Conservation (phyloP, 2,329 filamentous ascomycete species). For the Xylariaceae sp. region DNA sequence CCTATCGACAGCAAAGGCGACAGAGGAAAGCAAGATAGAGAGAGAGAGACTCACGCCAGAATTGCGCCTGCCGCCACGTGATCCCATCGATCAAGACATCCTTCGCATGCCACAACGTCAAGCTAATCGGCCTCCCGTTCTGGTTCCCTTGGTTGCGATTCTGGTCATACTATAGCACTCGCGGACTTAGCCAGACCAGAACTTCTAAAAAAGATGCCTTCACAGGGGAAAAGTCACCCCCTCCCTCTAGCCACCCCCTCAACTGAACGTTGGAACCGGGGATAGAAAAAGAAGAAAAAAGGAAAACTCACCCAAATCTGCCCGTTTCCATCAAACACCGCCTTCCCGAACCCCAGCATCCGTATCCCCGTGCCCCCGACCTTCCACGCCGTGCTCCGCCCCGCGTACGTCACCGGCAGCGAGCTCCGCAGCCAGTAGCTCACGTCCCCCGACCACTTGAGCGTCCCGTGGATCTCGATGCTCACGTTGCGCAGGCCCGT, state of each 20-base stretch:
- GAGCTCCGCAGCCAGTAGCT: slow-evolving; percentile 46
- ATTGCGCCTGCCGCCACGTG: slow-evolving; percentile 41
- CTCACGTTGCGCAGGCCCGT: slow-evolving; percentile 40
- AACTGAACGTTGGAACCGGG: too few relatives aligned
- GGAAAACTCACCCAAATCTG: slow-evolving; percentile 43
- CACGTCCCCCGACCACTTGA: slow-evolving; percentile 36
- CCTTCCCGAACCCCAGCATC: slow-evolving; percentile 44
- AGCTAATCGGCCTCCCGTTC: slow-evolving; percentile 36
- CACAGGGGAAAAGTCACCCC: too few relatives aligned
- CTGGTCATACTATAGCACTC: too few relatives aligned
- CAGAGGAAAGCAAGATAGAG: not conserved
- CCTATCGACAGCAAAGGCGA: not conserved
- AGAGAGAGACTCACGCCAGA: slow-evolving; percentile 38
- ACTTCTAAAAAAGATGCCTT: too few relatives aligned
- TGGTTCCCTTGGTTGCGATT: slow-evolving; percentile 40
- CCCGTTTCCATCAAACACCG: slow-evolving; percentile 41
- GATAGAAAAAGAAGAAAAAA: too few relatives aligned
- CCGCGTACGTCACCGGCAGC: slow-evolving; percentile 43
- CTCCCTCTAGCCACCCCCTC: too few relatives aligned
- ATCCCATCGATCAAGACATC: slow-evolving; percentile 42
- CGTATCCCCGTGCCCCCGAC: slow-evolving; percentile 45
- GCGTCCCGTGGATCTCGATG: slow-evolving; percentile 43
- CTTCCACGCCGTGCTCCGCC: slow-evolving; percentile 44
- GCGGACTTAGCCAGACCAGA: too few relatives aligned
- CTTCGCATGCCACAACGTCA: slow-evolving; percentile 41